These are phyloP conservation scores for Eucalyptus tenuipes DNA, from an alignment of 345 rosid species.

Conservation along the genomic window DNA sequence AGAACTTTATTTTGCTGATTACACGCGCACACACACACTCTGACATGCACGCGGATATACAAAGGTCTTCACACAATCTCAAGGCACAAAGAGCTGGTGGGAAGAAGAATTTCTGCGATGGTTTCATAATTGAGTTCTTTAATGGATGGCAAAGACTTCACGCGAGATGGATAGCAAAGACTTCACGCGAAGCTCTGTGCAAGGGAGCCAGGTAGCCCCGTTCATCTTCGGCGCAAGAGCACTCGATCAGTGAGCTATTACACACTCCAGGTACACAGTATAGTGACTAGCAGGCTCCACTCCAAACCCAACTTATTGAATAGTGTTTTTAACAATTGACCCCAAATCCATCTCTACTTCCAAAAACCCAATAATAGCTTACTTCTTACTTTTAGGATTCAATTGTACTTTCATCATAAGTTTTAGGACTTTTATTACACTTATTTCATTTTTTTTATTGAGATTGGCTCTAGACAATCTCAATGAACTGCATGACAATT, in stretches of 20 bases:
- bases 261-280: not conserved
- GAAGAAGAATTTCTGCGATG: not conserved
- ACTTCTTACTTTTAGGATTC: no score
- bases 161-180: not conserved
- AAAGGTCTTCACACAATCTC: not conserved
- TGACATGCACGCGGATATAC: not conserved
- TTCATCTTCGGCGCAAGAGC: no score
- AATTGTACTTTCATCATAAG: rapidly evolving
- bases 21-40: not conserved
- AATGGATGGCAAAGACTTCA: not conserved
- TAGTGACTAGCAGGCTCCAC: not conserved
- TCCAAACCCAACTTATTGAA: not conserved
- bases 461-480: not conserved
- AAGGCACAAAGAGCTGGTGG: not conserved
- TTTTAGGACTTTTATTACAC: no score
- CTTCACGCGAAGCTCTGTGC: not conserved
- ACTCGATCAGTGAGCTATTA: no score
- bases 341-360: not conserved
- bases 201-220: not conserved
- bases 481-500: not conserved
- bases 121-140: not conserved
- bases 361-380: not conserved
- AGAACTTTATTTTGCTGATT: not conserved
- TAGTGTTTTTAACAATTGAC: not conserved
- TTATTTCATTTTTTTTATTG: no score